A percentile compares a stretch with the other conserved stretches of the same genome.
Conservation (phyloP, 805 yeast genomes). For the Pichia cabralensis region DNA sequence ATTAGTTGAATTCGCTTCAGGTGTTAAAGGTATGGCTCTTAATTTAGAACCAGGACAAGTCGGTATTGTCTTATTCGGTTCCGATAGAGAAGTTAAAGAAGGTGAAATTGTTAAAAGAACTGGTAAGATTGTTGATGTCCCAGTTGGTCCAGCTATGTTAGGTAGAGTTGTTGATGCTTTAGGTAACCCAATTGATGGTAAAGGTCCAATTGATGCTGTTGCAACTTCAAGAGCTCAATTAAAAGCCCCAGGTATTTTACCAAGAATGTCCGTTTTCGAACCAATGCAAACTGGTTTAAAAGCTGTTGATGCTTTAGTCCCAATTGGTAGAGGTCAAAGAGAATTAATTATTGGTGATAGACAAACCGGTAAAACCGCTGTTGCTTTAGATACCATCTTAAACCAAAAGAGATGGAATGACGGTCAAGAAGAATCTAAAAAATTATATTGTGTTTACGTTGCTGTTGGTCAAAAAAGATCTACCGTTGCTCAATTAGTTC, state of each 20-base stretch:
- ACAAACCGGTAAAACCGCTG: conserved; percentile 99
- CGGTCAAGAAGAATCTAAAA: conserved; percentile 91
- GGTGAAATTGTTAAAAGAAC: conserved; percentile 99
- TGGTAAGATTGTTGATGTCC: conserved; percentile 98
- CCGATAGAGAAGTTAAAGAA: conserved; percentile 96
- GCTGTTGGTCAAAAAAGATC: conserved; percentile 99
- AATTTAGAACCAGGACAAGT: conserved; percentile 99
- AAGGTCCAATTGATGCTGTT: conserved; percentile 90
- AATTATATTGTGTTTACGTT: conserved; percentile 99
- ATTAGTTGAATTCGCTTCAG: conserved; percentile 97
- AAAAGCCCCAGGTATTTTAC: conserved; percentile 99
- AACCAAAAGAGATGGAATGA: conserved; percentile 99
- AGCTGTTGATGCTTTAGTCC: conserved; percentile 98
- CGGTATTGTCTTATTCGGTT: conserved; percentile 99
- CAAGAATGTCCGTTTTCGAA: conserved; percentile 97
- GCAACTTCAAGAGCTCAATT: conserved; percentile 92
- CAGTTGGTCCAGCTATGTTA: conserved; percentile 94
- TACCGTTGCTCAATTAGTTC: conserved; percentile 98
- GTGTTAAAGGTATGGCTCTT: conserved; percentile 99
- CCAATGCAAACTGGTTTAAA: conserved; percentile 99
- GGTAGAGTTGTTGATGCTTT: conserved; percentile 99
- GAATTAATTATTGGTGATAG: conserved; percentile 99
- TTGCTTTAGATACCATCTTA: conserved; percentile 95
- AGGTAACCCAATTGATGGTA: conserved; percentile 99
- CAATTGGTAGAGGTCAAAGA: conserved; percentile 99